A percentile compares a stretch with the other conserved stretches of the same genome.
phyloP scores from a whole-genome alignment of 192 early-diverging fungal species.

The Linnemannia zychae region DNA sequence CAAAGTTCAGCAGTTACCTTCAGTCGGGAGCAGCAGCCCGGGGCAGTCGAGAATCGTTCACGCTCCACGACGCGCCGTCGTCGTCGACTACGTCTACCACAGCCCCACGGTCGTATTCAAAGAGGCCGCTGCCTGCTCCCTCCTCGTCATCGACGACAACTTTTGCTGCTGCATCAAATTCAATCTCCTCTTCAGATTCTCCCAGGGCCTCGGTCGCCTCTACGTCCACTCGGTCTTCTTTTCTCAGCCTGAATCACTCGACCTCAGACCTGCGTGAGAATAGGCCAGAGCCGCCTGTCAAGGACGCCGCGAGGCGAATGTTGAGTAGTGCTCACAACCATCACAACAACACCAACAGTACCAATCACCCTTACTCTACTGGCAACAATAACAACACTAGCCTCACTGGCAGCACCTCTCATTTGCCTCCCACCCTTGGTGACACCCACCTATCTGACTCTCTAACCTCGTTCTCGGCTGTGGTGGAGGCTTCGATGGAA shows the following conservation, averaged over 20 bases:
- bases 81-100: slow-evolving; percentile 11
- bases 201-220: slow-evolving; percentile 16
- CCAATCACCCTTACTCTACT: neutral
- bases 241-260: slow-evolving; percentile 2
- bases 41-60: slow-evolving; percentile 20
- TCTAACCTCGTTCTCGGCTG: slow-evolving; percentile 10
- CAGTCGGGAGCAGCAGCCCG: slow-evolving; percentile 22
- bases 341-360: neutral
- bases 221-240: neutral
- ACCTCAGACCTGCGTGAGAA: slow-evolving; percentile 7
- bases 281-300: slow-evolving; percentile 21
- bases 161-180: slow-evolving; percentile 4
- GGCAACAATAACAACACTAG: neutral
- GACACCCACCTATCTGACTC: slow-evolving; percentile 15
- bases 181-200: slow-evolving; percentile 7
- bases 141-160: slow-evolving; percentile 1
- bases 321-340: neutral
- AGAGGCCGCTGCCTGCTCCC: slow-evolving; percentile 29
- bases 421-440: slow-evolving; percentile 9
- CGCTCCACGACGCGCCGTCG: slow-evolving; percentile 1
- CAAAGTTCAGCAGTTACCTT: slow-evolving; percentile 36
- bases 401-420: slow-evolving; percentile 5
- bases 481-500: slow-evolving; percentile 31
- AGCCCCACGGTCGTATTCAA: slow-evolving; percentile 23
- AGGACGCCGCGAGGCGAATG: slow-evolving; percentile 18